Evolutionary conservation across 192 early-diverging fungal species (phyloP), one percentile per base, ranked within the genome.

Genomic region (Linnemannia elongata): DNA sequence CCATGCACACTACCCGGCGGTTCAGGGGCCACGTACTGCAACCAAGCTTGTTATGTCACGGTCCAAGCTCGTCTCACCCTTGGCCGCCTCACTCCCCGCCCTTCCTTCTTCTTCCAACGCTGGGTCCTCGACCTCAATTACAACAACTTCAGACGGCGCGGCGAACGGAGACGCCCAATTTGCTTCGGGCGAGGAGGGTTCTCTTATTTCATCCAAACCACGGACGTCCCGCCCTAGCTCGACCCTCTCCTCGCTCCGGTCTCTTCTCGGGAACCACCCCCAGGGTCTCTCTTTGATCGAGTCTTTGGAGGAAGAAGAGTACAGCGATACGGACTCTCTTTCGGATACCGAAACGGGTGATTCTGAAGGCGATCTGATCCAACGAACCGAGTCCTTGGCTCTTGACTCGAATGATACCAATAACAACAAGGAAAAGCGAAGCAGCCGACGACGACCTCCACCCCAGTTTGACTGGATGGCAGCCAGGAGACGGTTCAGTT

Each of bases 391-490:
- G 63, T 77, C 79, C 20, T 39, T 86, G 66, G 72, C 60, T 42
- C 17, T 49, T 54, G 39, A 52, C 12, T 18, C 17, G 41, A 66
- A 33, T 17, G 60, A 7, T 42, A 20, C 66, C 13, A 45, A 12
- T 8, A 33, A 66, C 27, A 71, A 44, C 27, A 71, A 44, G 15
- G 73, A 84, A 36, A 84, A 77, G 73, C 55, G 76, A 15, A 36
- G 44, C 41, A 36, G 42, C 38, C 75, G 80, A 35, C 72, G 57
- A n/a, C 30, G 85, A 15, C 85, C 76, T 3, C 85, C 85, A 44
- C 85, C 85, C 8, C 75, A 75, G 39, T 71, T 87, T 20, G 85
- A 87, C 10, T 87, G 85, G 85, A 87, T 87, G 85, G 80, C 79
- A 12, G 80, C 52, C 6, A 72, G 85, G 35, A 81, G 79, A 35